Evolutionary conservation across 129 eudicot species (phyloP), one percentile per base, ranked within the genome.

Genomic region (Tagetes erecta): DNA sequence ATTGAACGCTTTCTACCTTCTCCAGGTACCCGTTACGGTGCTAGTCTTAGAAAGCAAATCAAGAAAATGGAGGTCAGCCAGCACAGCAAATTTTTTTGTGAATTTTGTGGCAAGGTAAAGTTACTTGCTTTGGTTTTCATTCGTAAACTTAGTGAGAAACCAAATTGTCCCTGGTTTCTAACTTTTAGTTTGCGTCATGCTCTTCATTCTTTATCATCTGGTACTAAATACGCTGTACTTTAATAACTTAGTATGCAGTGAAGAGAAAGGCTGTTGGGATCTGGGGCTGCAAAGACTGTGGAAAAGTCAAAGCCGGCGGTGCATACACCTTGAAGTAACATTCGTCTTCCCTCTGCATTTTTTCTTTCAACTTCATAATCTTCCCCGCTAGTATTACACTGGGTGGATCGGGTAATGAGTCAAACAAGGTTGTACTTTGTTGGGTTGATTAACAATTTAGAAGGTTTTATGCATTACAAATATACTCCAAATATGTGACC

Each of bases 21-120:
- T 71, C 8, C 36, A 92, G 96, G 97, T 81, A 92, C 97, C 75
- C 91, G 97, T 40, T 92, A 92, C 85, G 97, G 97, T 75, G 97
- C 97, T 75, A 92, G 97, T 92, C 79, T 92, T 83, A 86, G 97
- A 14, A 92, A 92, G 87, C 96, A 89, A 86, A 80, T 80, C 41
- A 80, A 80, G 80, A 80, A 80, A 50, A 80, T 80, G 84, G 84
- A 80, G 4, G 80, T 73, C 64, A 80, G 84, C 75, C 75, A 80
- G 27, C 84, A 80, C 41, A 74, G 80, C 76, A 80, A 80, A 27
- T 80, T 74, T 36, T 74, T 80, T 67, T 80, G 83, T 66, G 79
- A 80, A 38, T 80, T 80, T 40, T 80, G 84, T 11, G 80, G 84
- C 70, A 80, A 92, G 97, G 97, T 88, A 73, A 56, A 39, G 3